Evolutionary conservation across 2,329 filamentous ascomycete genomes (phyloP).

Genomic region (Pseudogymnoascus pannorum): DNA sequence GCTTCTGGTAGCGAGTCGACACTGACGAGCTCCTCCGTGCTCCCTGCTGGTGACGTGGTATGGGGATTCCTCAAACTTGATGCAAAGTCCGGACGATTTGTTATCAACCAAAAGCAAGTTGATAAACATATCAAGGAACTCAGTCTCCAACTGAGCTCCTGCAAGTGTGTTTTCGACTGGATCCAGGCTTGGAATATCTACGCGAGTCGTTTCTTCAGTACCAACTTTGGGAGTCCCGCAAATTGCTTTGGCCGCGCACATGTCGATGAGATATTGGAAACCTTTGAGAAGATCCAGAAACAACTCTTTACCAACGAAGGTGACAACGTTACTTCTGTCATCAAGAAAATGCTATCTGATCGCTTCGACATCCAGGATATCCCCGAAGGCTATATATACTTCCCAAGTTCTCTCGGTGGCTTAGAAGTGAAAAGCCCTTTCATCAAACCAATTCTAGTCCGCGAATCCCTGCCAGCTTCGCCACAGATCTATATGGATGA

Average conservation of each 20-base stretch:
- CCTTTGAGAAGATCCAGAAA: slow-evolving; percentile 44
- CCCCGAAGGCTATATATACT: slow-evolving; percentile 34
- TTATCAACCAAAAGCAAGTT: slow-evolving; percentile 47
- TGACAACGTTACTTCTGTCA: slow-evolving; percentile 38
- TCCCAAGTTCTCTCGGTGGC: slow-evolving; percentile 32
- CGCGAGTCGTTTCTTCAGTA: slow-evolving; percentile 46
- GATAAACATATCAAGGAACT: slow-evolving; percentile 49
- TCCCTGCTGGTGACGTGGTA: slow-evolving; percentile 45
- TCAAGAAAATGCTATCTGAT: slow-evolving; percentile 40
- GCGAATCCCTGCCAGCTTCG: slow-evolving; percentile 17
- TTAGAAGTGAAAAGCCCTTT: slow-evolving; percentile 34
- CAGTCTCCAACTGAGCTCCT: slow-evolving; percentile 44
- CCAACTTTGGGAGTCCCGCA: slow-evolving; percentile 48
- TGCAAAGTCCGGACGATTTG: slow-evolving; percentile 38
- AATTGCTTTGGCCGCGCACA: slow-evolving; percentile 46
- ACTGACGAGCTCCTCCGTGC: slow-evolving; percentile 17
- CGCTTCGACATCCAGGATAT: slow-evolving; percentile 38
- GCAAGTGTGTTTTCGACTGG: slow-evolving; percentile 48
- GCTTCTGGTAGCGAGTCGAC: neutral
- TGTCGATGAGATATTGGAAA: slow-evolving; percentile 45
- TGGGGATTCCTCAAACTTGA: slow-evolving; percentile 53
- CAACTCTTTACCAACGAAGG: slow-evolving; percentile 37
- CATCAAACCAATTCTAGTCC: slow-evolving; percentile 27
- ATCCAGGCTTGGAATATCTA: slow-evolving; percentile 54
- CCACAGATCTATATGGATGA: slow-evolving; percentile 22